Conservation (phyloP, 345 rosid species). For the Linum lewisii region DNA sequence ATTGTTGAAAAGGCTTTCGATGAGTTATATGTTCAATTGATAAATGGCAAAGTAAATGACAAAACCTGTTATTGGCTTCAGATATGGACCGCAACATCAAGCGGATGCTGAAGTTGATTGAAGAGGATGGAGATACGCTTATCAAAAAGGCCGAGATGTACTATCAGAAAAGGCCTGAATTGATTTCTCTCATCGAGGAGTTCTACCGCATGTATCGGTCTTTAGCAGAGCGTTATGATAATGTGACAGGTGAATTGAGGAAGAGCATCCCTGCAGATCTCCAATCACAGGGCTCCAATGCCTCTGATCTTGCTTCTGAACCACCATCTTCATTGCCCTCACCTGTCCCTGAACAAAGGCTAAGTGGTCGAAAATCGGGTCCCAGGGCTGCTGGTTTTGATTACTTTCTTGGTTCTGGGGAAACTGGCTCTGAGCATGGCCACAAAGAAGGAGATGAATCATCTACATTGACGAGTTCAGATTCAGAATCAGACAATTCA, state of each 20-base stretch:
- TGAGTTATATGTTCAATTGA: background rate
- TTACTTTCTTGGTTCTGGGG: conserved; percentile 39
- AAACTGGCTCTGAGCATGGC: conserved; percentile 38
- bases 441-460: conserved; percentile 53
- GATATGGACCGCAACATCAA: conserved; percentile 37
- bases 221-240: conserved; percentile 36
- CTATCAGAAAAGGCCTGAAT: conserved; percentile 33
- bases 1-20: background rate
- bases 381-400: conserved; percentile 31
- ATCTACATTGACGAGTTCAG: conserved; percentile 65
- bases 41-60: conserved; percentile 14
- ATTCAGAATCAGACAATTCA: conserved; percentile 53
- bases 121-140: conserved; percentile 30
- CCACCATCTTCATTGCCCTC: conserved; percentile 24
- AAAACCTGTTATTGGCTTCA: conserved; percentile 16
- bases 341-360: conserved; percentile 27
- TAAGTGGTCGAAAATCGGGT: conserved; percentile 23
- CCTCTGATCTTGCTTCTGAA: conserved; percentile 20
- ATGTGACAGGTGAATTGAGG: conserved; percentile 27
- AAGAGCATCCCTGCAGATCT: conserved; percentile 24
- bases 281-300: conserved; percentile 28
- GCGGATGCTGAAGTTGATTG: conserved; percentile 38
- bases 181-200: conserved; percentile 33
- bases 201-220: conserved; percentile 35
- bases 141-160: conserved; percentile 24